phyloP scores from a whole-genome alignment of 495 filamentous ascomycete genomes.

The Penicillium mononematosum region DNA sequence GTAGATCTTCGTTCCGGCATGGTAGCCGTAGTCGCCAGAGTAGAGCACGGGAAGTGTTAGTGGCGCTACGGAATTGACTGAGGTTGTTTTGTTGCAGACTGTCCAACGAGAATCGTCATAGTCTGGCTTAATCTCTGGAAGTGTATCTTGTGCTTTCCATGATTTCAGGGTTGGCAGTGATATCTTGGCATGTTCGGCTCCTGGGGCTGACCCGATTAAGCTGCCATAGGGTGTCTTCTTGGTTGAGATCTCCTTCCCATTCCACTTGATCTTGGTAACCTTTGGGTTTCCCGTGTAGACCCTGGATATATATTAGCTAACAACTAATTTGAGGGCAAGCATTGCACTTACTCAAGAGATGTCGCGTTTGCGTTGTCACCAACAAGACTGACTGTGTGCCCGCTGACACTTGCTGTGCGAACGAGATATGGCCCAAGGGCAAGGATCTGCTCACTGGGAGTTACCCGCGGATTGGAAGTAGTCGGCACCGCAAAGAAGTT shows the following conservation, averaged over 20 bases:
- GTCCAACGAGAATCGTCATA: constrained; percentile 69
- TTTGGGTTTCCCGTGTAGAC: constrained; percentile 51
- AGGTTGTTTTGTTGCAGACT: constrained; percentile 50
- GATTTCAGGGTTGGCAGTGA: constrained; percentile 52
- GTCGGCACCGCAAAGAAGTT: constrained; percentile 51
- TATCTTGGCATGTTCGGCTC: constrained; percentile 43
- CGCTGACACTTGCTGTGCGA: constrained; percentile 51
- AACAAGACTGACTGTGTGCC: constrained; percentile 52
- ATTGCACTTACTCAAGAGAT: constrained; percentile 48
- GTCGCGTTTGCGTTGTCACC: constrained; percentile 67
- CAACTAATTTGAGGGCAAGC: neutral
- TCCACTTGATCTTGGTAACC: constrained; percentile 53
- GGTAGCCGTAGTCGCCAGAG: constrained; percentile 70
- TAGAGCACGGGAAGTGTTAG: constrained; percentile 54
- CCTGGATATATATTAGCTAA: constrained; percentile 9
- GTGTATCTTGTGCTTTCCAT: constrained; percentile 65
- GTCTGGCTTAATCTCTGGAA: constrained; percentile 59
- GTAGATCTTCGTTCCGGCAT: constrained; percentile 63
- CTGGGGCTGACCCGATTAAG: constrained; percentile 48
- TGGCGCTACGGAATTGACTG: constrained; percentile 59
- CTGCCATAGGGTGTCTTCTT: constrained; percentile 45
- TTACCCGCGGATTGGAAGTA: constrained; percentile 32
- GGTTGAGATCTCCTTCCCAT: constrained; percentile 42
- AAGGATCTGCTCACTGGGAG: constrained; percentile 59
- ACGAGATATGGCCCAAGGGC: constrained; percentile 62